Base-by-base conservation (phyloP, 768 basidiomycete species). In the Porphyrellus cyaneotinctus region DNA sequence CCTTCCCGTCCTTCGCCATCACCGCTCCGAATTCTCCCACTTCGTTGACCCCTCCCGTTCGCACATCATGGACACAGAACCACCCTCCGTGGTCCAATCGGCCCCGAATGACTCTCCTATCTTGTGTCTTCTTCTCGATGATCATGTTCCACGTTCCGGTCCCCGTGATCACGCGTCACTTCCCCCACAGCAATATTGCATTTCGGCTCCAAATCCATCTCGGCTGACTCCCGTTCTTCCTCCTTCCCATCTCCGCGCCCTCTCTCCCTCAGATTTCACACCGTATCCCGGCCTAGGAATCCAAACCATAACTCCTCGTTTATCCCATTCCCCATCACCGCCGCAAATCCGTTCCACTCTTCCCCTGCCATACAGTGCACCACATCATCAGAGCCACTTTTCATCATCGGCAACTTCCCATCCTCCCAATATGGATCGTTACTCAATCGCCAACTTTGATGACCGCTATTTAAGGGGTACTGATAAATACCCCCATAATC, bases 261-360 rank as follows among this genome's bases (percentile, higher is more conserved):
- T 43, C 12, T 51, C 65, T 7, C 43, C 64, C 35, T 26, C 51
- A 6, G 33, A 20, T 14, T 12, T 46, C 22, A 36, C n/a, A 14
- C 30, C 43, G 15, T 38, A 35, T 38, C 44, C 47, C 22, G 4
- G 18, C 23, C 3, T 47, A 1, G 47, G 43, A 18, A 37, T 50
- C 0, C 45, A 45, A 18, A 37, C 37, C 6, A 18, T n/a, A n/a
- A n/a, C 45, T 0, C 5, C 45, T 17, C 57, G 68, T 58, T 52
- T 71, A 32, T 70, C 75, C 43, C 70, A 74, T 47, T 76, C 78
- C 13, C 76, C 77, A 38, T 77, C 78, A 52, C 75, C 77, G 38
- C 66, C 70, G 6, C 78, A 76, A 53, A 57, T 67, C 51, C 74
- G 71, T 57, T 63, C 67, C 18, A 58, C 73, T 60, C 70, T 75